These are phyloP conservation scores for Aspergillus costaricaensis DNA, from an alignment of 2,329 filamentous ascomycete species.

Conservation along the genomic window DNA sequence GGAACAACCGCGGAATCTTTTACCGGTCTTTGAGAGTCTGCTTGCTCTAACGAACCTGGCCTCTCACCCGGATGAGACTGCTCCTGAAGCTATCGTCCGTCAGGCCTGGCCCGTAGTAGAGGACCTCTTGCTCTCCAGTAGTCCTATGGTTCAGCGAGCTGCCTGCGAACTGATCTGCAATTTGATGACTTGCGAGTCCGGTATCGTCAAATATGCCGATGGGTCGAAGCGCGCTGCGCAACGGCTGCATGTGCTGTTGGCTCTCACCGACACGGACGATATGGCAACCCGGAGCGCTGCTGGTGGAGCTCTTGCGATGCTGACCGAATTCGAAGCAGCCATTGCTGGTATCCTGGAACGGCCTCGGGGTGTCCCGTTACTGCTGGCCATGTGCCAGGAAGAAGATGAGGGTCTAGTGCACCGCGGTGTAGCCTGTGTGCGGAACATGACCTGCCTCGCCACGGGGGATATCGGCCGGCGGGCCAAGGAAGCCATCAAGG, in stretches of 20 bases:
- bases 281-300: conserved; percentile 76
- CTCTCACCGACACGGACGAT: conserved; percentile 84
- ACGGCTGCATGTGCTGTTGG: conserved; percentile 79
- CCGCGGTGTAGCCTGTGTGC: conserved; percentile 72
- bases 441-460: conserved; percentile 67
- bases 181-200: conserved; percentile 56
- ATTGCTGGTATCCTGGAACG: conserved; percentile 70
- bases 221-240: conserved; percentile 67
- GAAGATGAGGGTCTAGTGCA: conserved; percentile 56
- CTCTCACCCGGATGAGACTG: conserved; percentile 53
- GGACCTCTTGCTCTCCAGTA: conserved; percentile 76
- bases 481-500: conserved; percentile 62
- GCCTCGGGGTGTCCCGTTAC: conserved; percentile 70
- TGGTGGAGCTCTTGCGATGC: conserved; percentile 81
- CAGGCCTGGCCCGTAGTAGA: conserved; percentile 75
- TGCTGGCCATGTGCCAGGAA: conserved; percentile 79
- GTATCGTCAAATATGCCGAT: conserved; percentile 51
- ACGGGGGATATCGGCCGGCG: conserved; percentile 66
- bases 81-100: conserved; percentile 71
- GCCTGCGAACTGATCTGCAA: conserved; percentile 91
- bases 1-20: conserved; percentile 67
- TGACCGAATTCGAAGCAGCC: conserved; percentile 76
- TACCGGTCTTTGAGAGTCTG: conserved; percentile 86
- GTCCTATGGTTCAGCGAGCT: conserved; percentile 75
- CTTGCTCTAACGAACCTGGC: conserved; percentile 94